Evolutionary conservation across 2,329 filamentous ascomycete species (phyloP), one percentile per base, ranked within the genome.

Genomic region (Arthrobotrys sinensis): DNA sequence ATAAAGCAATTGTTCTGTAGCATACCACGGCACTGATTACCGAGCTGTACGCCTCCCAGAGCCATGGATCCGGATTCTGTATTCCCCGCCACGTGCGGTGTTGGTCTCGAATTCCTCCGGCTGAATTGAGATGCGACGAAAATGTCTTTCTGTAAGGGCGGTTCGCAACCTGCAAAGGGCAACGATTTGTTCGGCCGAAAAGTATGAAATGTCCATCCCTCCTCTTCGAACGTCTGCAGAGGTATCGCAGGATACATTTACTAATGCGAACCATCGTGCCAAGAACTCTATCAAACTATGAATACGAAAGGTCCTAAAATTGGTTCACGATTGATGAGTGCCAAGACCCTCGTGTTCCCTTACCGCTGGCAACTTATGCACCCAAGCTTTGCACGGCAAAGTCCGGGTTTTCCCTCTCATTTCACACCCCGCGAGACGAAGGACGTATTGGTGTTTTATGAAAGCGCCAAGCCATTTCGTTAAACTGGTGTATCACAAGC

Each of bases 11-110:
- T 28, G 19, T 60, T 28, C 53, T 60, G 53, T 16, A 21, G 24
- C 34, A 38, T 57, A 36, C 28, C n/a, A 55, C 40, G 40, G 40
- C 40, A 7, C 55, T 60, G 36, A 43, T 43, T 40, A 43, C 55
- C 55, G 55, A 60, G 55, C 3, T 19, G 19, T 24, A 40, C 19
- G 14, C n/a, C 36, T 60, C 36, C 55, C 55, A 60, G 36, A 40
- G 36, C 55, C 55, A 43, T 60, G 55, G 55, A 43, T 60, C 19
- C 36, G 55, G 55, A 60, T 60, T 28, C 11, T 60, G 36, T 43
- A 60, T 19, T 43, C 43, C 19, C 55, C 36, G 19, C 55, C 55
- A 60, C 55, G 55, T 60, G 52, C 24, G 24, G 24, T 38, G 55
- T 60, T 43, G 55, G 55, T 60, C 38, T 40, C 28, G 7, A 60